These are phyloP conservation scores for Sclerotinia trifoliorum DNA, from an alignment of 2,329 filamentous ascomycete genomes.

Conservation along the genomic window DNA sequence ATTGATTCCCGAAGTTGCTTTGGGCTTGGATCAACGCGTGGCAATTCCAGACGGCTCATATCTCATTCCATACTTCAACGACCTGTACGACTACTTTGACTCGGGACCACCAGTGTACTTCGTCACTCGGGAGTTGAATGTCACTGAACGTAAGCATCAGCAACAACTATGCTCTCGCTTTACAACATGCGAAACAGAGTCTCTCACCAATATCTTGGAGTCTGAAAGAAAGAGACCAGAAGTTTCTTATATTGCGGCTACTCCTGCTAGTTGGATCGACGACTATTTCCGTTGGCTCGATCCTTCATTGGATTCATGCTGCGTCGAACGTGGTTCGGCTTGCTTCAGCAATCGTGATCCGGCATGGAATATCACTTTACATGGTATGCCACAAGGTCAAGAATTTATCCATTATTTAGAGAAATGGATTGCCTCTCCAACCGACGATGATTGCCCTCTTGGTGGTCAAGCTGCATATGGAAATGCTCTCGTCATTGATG, in stretches of 20 bases:
- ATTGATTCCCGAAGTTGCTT: slow-evolving; percentile 76
- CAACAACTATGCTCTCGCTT: slow-evolving; percentile 88
- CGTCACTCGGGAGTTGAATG: slow-evolving; percentile 78
- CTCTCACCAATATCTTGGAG: slow-evolving; percentile 85
- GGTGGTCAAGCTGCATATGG: slow-evolving; percentile 87
- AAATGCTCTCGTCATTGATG: slow-evolving; percentile 76
- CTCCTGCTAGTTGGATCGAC: slow-evolving; percentile 93
- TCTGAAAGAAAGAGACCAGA: slow-evolving; percentile 89
- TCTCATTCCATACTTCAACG: slow-evolving; percentile 93
- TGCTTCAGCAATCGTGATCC: slow-evolving; percentile 80
- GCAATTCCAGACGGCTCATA: slow-evolving; percentile 94
- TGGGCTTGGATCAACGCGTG: slow-evolving; percentile 91
- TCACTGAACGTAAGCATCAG: slow-evolving; percentile 72
- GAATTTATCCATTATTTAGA: slow-evolving; percentile 86
- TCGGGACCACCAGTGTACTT: slow-evolving; percentile 95
- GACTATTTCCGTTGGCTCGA: slow-evolving; percentile 98
- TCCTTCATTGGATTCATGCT: slow-evolving; percentile 65
- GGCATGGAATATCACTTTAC: slow-evolving; percentile 83
- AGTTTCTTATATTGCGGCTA: slow-evolving; percentile 82
- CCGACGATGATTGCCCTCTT: slow-evolving; percentile 79
- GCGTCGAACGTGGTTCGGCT: slow-evolving; percentile 49
- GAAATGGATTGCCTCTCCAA: slow-evolving; percentile 78
- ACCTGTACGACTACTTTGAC: slow-evolving; percentile 89
- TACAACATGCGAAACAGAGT: slow-evolving; percentile 80
- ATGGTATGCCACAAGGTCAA: slow-evolving; percentile 88